Percentiles rank a stretch among this genome's conserved stretches.
Conservation (phyloP, 2,329 filamentous ascomycete genomes). For the Fulvia fulva region DNA sequence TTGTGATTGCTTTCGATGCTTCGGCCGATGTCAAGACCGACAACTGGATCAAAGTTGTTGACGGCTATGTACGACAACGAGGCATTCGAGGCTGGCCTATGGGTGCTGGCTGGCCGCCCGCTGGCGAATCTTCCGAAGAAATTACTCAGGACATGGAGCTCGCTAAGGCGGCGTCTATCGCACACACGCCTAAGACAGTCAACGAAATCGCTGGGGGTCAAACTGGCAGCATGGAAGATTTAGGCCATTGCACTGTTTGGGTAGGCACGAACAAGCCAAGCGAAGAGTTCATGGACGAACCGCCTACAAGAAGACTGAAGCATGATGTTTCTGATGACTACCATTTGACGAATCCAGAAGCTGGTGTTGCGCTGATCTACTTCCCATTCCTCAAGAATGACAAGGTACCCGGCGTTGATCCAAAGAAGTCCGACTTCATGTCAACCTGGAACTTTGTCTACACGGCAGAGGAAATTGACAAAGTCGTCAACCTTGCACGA, state of each 20-base stretch:
- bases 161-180: constrained; percentile 41
- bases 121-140: constrained; percentile 51
- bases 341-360: constrained; percentile 67
- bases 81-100: constrained; percentile 93
- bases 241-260: constrained; percentile 94
- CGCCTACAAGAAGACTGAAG: constrained; percentile 14
- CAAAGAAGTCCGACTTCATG: constrained; percentile 77
- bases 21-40: constrained; percentile 89
- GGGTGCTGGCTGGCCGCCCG: constrained; percentile 85
- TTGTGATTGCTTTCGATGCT: constrained; percentile 89
- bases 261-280: constrained; percentile 74
- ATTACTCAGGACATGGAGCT: constrained; percentile 60
- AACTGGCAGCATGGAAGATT: constrained; percentile 40
- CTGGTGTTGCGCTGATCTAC: constrained; percentile 86
- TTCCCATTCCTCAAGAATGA: constrained; percentile 84
- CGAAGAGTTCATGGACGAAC: constrained; percentile 26
- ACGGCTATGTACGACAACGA: constrained; percentile 86
- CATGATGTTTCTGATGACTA: constrained; percentile 52
- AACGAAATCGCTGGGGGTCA: constrained; percentile 18
- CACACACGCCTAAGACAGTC: constrained; percentile 16
- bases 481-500: constrained; percentile 68
- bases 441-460: constrained; percentile 99
- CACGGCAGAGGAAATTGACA: constrained; percentile 80
- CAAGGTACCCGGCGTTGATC: constrained; percentile 76
- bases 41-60: constrained; percentile 92